phyloP scores from a whole-genome alignment of 2,329 filamentous ascomycete genomes.

The Metarhizium brunneum region DNA sequence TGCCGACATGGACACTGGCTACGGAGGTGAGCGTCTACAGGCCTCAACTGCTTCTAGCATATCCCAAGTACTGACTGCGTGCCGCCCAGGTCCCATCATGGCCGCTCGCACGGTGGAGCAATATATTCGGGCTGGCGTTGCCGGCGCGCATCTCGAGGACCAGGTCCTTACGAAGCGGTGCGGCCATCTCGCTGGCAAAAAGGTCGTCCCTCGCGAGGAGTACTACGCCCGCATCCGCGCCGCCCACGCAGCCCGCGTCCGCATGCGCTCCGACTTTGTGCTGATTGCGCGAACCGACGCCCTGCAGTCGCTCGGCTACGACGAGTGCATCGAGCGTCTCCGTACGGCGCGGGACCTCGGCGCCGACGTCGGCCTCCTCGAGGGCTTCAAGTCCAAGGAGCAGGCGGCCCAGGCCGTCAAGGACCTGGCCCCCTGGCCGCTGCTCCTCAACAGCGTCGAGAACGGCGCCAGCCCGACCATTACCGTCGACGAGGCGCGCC shows the following conservation, averaged over 20 bases:
- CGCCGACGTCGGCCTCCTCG: conserved; percentile 51
- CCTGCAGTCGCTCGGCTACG: conserved; percentile 46
- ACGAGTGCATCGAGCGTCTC: conserved; percentile 43
- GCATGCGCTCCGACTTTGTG: conserved; percentile 46
- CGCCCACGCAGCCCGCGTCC: conserved; percentile 39
- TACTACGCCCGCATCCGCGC: conserved; percentile 48
- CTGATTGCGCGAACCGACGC: conserved; percentile 58
- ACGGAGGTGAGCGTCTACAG: conserved; percentile 31
- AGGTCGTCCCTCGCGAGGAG: conserved; percentile 43
- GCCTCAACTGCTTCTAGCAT: background rate
- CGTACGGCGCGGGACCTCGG: conserved; percentile 41
- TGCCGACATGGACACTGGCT: conserved; percentile 51
- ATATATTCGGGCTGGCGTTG: conserved; percentile 47
- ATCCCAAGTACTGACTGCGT: background rate
- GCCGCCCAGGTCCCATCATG: conserved; percentile 33
- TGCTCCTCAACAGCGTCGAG: conserved; percentile 49
- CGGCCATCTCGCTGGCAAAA: conserved; percentile 53
- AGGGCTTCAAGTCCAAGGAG: conserved; percentile 44
- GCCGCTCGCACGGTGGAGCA: conserved; percentile 41
- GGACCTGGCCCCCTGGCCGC: conserved; percentile 38
- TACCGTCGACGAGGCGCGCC: conserved; percentile 40
- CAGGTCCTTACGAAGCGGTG: conserved; percentile 58
- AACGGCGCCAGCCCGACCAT: conserved; percentile 47
- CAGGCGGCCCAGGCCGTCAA: conserved; percentile 37
- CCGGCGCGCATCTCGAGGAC: conserved; percentile 53